These are phyloP conservation scores for Coix lacrymajobi DNA, from an alignment of 176 grass and related monocot species.

Conservation along the genomic window DNA sequence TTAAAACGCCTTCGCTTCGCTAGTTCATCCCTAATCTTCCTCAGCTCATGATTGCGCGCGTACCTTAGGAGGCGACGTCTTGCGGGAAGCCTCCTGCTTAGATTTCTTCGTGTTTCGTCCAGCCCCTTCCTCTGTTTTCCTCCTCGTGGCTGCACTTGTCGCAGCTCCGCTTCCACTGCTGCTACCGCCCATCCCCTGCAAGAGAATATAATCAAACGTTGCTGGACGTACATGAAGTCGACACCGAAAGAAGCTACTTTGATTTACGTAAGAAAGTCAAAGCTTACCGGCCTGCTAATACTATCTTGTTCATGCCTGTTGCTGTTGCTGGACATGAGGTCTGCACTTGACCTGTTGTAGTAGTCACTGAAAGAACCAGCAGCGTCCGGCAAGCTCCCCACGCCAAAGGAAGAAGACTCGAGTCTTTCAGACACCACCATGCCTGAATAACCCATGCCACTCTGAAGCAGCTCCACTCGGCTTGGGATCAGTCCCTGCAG, in stretches of 20 bases:
- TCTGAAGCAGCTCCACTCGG: not conserved
- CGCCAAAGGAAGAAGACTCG: conserved; percentile 7
- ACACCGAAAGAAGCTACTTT: not conserved
- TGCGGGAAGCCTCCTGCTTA: conserved; percentile 24
- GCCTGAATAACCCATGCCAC: not conserved
- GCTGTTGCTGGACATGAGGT: not conserved
- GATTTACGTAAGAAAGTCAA: not conserved
- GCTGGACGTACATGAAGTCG: too few species aligned
- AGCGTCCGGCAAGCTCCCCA: conserved; percentile 14
- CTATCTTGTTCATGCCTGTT: not conserved
- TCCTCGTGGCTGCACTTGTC: conserved; percentile 22
- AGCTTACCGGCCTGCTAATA: conserved; percentile 17
- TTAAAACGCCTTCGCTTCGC: not conserved
- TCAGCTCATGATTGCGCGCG: not conserved
- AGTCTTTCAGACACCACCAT: conserved; percentile 2
- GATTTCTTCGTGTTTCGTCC: conserved; percentile 34
- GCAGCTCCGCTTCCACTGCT: conserved; percentile 23
- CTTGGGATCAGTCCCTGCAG: conserved; percentile 12
- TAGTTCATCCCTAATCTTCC: not conserved
- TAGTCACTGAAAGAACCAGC: conserved; percentile 27
- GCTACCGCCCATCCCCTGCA: conserved; percentile 30
- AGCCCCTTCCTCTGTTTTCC: conserved; percentile 31
- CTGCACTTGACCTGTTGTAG: conserved; percentile 2
- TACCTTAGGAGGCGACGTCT: conserved; percentile 27
- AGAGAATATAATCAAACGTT: not conserved